Percentiles rank a stretch among this genome's conserved stretches.
Conservation (phyloP, 192 early-diverging fungal genomes). For the Diversispora epigaea region DNA sequence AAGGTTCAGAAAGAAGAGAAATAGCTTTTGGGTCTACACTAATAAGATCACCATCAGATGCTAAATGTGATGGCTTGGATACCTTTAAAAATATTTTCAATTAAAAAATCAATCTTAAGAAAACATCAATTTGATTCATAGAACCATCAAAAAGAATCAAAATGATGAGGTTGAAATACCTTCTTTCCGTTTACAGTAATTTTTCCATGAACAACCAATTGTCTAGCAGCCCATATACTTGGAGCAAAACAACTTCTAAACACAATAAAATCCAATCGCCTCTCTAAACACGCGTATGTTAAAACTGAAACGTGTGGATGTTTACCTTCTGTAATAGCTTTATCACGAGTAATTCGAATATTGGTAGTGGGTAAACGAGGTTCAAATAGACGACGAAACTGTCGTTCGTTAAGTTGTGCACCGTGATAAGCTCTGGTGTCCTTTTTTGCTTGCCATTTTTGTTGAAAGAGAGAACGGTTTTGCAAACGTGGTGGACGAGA, state of each 20-base stretch:
- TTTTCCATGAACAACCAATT: constrained; percentile 79
- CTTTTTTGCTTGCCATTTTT: constrained; percentile 92
- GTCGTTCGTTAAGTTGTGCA: constrained; percentile 83
- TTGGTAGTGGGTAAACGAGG: constrained; percentile 71
- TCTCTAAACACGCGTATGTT: constrained; percentile 85
- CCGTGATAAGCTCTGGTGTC: constrained; percentile 93
- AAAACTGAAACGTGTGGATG: constrained; percentile 74
- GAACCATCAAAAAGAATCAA: not conserved
- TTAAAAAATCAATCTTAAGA: not conserved
- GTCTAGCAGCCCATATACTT: constrained; percentile 82
- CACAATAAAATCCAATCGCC: constrained; percentile 89
- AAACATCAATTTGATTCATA: not conserved
- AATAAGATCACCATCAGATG: constrained; percentile 86
- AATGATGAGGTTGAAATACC: constrained; percentile 44
- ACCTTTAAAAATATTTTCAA: constrained; percentile 46
- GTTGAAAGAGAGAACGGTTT: constrained; percentile 81
- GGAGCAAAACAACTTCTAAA: constrained; percentile 90
- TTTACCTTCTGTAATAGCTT: constrained; percentile 34
- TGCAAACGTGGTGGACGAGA: constrained; percentile 49
- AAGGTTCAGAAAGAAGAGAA: constrained; percentile 54
- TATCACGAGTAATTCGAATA: constrained; percentile 41
- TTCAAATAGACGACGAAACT: constrained; percentile 74
- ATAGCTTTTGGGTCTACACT: constrained; percentile 77
- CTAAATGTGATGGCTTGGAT: constrained; percentile 69
- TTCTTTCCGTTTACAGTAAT: constrained; percentile 90